Percentiles rank a stretch among this genome's conserved stretches.
phyloP scores from a whole-genome alignment of 2,329 filamentous ascomycete genomes.

The Seiridium unicorne region DNA sequence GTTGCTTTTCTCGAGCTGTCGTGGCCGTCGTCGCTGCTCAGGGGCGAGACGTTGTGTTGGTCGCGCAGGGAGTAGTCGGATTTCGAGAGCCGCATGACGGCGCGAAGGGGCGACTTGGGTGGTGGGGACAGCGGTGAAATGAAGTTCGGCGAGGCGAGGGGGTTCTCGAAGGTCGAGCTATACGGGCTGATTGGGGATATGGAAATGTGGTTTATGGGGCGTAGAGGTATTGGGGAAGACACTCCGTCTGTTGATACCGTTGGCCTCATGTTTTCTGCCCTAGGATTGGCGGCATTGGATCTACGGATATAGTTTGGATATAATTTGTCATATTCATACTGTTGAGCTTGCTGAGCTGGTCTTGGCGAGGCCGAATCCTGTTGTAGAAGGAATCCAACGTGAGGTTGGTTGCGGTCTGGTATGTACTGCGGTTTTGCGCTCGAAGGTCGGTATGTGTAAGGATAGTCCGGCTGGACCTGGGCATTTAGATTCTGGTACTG shows the following conservation, averaged over 20 bases:
- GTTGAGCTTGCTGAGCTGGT: neutral
- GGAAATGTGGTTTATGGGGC: neutral
- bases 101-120: neutral
- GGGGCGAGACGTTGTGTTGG: neutral
- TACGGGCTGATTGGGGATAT: neutral
- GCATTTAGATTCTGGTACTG: neutral
- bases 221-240: neutral
- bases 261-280: too few species aligned
- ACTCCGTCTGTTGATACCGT: neutral
- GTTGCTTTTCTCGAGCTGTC: neutral
- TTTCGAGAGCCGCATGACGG: neutral
- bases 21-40: neutral
- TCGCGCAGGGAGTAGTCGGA: neutral
- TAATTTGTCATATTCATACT: too few species aligned
- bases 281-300: too few species aligned
- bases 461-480: neutral
- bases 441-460: neutral
- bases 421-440: neutral
- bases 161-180: slow-evolving; percentile 5
- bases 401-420: neutral
- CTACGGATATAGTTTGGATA: too few species aligned
- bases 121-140: slow-evolving; percentile 3
- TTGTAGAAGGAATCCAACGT: neutral
- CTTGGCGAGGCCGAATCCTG: neutral
- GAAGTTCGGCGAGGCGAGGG: neutral